These are phyloP conservation scores for Mangifera indica DNA, from an alignment of 345 rosid species.

Conservation along the genomic window DNA sequence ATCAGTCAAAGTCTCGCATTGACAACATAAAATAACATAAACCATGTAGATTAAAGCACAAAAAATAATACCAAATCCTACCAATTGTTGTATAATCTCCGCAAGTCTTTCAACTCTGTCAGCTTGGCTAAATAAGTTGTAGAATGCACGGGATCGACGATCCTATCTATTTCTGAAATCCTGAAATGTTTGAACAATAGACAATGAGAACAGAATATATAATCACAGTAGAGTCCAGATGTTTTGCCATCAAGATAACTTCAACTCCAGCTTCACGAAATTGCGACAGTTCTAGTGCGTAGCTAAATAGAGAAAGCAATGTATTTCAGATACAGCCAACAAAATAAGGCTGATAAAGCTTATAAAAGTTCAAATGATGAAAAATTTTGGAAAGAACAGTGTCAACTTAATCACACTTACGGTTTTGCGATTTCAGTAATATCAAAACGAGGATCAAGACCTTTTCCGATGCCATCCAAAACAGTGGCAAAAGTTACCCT, in stretches of 20 bases:
- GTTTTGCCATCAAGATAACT: slow-evolving; percentile 73
- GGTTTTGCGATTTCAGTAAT: too few relatives aligned
- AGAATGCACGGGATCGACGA: slow-evolving; percentile 86
- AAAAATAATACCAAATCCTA: slow-evolving; percentile 27
- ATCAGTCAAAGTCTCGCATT: not conserved
- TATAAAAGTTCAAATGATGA: slow-evolving; percentile 1
- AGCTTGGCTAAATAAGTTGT: slow-evolving; percentile 93
- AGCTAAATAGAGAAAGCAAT: too few relatives aligned
- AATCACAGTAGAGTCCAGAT: slow-evolving; percentile 22
- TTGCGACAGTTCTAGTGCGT: slow-evolving; percentile 73
- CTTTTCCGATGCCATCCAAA: slow-evolving; percentile 97
- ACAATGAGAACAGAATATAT: slow-evolving; percentile 12
- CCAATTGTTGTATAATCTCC: slow-evolving; percentile 77
- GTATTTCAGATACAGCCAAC: slow-evolving; percentile 17
- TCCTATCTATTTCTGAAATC: slow-evolving; percentile 92
- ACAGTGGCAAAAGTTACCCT: slow-evolving; percentile 38
- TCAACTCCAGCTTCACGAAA: slow-evolving; percentile 97
- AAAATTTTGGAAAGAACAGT: not conserved
- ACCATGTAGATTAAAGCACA: not conserved
- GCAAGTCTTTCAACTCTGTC: slow-evolving; percentile 94
- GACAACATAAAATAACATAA: not conserved
- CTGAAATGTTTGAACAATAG: slow-evolving; percentile 39
- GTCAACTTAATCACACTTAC: slow-evolving; percentile 46
- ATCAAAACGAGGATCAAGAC: slow-evolving; percentile 96
- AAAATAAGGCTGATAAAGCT: not conserved